These are phyloP conservation scores for Elsinoe perseae DNA, from an alignment of 2,329 filamentous ascomycete genomes.

Conservation along the genomic window DNA sequence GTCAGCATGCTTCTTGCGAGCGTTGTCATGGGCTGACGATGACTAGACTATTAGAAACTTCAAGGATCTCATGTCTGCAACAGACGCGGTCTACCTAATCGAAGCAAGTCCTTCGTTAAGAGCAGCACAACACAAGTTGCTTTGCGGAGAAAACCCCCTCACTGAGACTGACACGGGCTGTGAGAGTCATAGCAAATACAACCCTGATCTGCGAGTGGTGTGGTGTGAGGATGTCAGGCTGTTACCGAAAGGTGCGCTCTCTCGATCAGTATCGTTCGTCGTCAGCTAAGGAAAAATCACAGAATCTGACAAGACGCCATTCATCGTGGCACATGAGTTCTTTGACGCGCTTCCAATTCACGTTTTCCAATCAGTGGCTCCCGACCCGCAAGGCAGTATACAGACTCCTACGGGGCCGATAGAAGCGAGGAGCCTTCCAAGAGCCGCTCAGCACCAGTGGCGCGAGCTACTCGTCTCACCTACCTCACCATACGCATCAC, in stretches of 20 bases:
- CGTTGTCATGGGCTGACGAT: slow-evolving; percentile 18
- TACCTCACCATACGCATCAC: slow-evolving; percentile 46
- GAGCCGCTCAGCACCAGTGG: slow-evolving; percentile 55
- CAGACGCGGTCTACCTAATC: slow-evolving; percentile 87
- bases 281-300: slow-evolving; percentile 20
- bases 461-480: slow-evolving; percentile 70
- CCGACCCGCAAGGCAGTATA: slow-evolving; percentile 31
- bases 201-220: slow-evolving; percentile 59
- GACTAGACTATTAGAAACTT: slow-evolving; percentile 74
- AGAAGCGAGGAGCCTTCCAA: slow-evolving; percentile 31
- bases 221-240: slow-evolving; percentile 87
- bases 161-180: slow-evolving; percentile 65
- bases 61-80: slow-evolving; percentile 63
- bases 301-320: slow-evolving; percentile 61
- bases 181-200: slow-evolving; percentile 68
- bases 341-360: slow-evolving; percentile 97
- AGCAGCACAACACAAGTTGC: slow-evolving; percentile 66
- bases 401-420: slow-evolving; percentile 44
- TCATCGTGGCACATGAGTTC: slow-evolving; percentile 96
- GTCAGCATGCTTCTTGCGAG: slow-evolving; percentile 43
- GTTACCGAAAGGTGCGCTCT: slow-evolving; percentile 57
- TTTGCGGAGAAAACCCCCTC: slow-evolving; percentile 67
- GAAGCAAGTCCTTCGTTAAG: slow-evolving; percentile 82
- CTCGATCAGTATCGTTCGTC: slow-evolving; percentile 13
- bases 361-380: slow-evolving; percentile 69